Percentiles rank a stretch among this genome's conserved stretches.
Evolutionary conservation across 208 protist species (phyloP).

Genomic region (Leishmania arabica): DNA sequence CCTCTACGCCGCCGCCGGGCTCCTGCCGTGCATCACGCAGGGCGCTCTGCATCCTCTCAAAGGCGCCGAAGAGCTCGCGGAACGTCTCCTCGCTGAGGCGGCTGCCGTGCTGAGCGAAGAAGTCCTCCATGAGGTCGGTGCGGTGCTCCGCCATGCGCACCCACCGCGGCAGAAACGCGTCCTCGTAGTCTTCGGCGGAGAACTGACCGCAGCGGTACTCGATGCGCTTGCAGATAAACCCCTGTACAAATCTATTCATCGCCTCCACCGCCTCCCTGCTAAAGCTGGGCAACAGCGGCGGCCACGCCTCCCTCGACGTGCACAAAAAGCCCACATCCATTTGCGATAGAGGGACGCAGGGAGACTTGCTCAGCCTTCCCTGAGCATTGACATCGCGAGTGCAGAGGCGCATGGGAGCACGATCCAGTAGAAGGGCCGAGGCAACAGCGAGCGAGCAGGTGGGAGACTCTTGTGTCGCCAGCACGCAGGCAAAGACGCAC

Average conservation of each 20-base stretch:
- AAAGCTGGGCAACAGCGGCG: slow-evolving; percentile 41
- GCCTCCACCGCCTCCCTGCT: slow-evolving; percentile 25
- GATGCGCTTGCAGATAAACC: slow-evolving; percentile 43
- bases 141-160: slow-evolving; percentile 28
- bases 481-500: background rate
- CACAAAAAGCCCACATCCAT: slow-evolving; percentile 18
- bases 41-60: slow-evolving; percentile 40
- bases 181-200: slow-evolving; percentile 18
- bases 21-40: slow-evolving; percentile 42
- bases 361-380: slow-evolving; percentile 28
- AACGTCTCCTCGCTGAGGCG: slow-evolving; percentile 23
- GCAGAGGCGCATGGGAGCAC: slow-evolving; percentile 26
- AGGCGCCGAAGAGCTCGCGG: slow-evolving; percentile 25
- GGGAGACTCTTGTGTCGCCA: background rate
- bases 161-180: slow-evolving; percentile 35
- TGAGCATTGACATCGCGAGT: slow-evolving; percentile 30
- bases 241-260: slow-evolving; percentile 33
- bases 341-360: slow-evolving; percentile 6
- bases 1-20: background rate
- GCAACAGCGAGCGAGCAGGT: background rate
- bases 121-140: slow-evolving; percentile 33
- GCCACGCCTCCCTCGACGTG: slow-evolving; percentile 27
- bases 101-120: slow-evolving; percentile 26
- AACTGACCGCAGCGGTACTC: slow-evolving; percentile 52
- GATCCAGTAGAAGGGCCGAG: background rate